Evolutionary conservation across 2,329 filamentous ascomycete genomes (phyloP).

Genomic region (Colletotrichum simmondsii): DNA sequence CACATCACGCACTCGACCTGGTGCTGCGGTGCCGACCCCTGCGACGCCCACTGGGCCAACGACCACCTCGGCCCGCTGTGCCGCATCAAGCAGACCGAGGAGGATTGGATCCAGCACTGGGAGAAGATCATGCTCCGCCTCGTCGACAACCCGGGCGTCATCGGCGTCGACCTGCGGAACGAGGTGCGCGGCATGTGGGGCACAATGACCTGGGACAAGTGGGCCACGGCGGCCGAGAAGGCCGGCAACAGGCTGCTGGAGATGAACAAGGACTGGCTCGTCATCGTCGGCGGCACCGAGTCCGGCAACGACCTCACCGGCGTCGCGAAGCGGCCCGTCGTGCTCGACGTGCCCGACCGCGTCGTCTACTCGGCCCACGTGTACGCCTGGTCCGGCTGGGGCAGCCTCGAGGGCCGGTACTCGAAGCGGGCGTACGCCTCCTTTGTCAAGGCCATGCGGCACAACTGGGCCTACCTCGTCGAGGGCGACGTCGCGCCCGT

Average conservation of each 20-base stretch:
- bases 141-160: slow-evolving; percentile 67
- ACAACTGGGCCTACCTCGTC: slow-evolving; percentile 75
- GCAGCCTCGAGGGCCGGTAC: slow-evolving; percentile 68
- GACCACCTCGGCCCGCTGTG: slow-evolving; percentile 71
- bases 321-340: slow-evolving; percentile 65
- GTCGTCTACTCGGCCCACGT: slow-evolving; percentile 77
- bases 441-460: slow-evolving; percentile 71
- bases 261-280: slow-evolving; percentile 72
- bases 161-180: slow-evolving; percentile 75
- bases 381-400: slow-evolving; percentile 78
- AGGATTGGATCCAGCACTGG: slow-evolving; percentile 75
- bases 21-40: slow-evolving; percentile 77
- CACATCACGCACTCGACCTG: slow-evolving; percentile 76
- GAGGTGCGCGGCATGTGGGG: slow-evolving; percentile 77
- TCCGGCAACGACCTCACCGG: slow-evolving; percentile 74
- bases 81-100: slow-evolving; percentile 70
- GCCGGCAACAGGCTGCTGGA: slow-evolving; percentile 70
- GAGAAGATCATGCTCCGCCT: slow-evolving; percentile 71
- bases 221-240: slow-evolving; percentile 72
- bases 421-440: slow-evolving; percentile 69
- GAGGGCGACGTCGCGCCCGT: slow-evolving; percentile 67
- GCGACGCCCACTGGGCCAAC: slow-evolving; percentile 75
- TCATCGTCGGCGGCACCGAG: slow-evolving; percentile 75
- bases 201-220: slow-evolving; percentile 73
- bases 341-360: slow-evolving; percentile 62